Base-by-base conservation (phyloP, 2,329 filamentous ascomycete species). In the Aspergillus amoenus region DNA sequence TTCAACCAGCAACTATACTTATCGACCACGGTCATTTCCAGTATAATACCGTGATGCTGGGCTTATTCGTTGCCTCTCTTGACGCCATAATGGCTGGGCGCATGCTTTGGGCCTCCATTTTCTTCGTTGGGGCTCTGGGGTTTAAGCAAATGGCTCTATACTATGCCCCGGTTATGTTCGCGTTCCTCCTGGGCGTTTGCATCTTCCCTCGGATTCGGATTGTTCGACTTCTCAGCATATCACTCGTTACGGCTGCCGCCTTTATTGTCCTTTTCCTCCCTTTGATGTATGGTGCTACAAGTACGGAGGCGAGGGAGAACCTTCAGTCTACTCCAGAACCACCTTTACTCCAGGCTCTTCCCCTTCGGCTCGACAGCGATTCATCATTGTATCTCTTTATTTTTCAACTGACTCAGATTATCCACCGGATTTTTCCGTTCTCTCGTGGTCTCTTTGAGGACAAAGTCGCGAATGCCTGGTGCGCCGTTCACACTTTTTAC, bases 81-180 rank as follows among this genome's bases (percentile, higher is more conserved):
- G 94, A 93, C 42, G 94, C 90, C 72, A 89, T 97, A 77, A 75
- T 96, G 50, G 91, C 92, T 3, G 90, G 90, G 4, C 85, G 92
- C 48, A 88, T 88, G 67, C 83, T 95, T 60, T 97, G 93, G 92
- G 86, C 90, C 24, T 92, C 91, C 61, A 84, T 96, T 58, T 96
- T 96, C 78, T 99, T 99, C 66, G 94, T 99, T 6, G 86, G 85
- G 15, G 90, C 93, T 3, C 80, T 99, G n/a, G 91, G 91, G 5
- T 99, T 97, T 81, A 99, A 99, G 80, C 94, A 99, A 75, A 99
- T 99, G 95, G 93, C 93, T 1, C 82, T 99, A 15, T 99, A 97
- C 78, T 99, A 97, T 74, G 92, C 95, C 3, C 93, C 95, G 13
- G 88, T 88, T 18, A 88, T 97, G 56, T 97, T 97, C 72, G 89